Base-by-base conservation (phyloP, 2,329 filamentous ascomycete genomes). In the Paecilomyces formosus region DNA sequence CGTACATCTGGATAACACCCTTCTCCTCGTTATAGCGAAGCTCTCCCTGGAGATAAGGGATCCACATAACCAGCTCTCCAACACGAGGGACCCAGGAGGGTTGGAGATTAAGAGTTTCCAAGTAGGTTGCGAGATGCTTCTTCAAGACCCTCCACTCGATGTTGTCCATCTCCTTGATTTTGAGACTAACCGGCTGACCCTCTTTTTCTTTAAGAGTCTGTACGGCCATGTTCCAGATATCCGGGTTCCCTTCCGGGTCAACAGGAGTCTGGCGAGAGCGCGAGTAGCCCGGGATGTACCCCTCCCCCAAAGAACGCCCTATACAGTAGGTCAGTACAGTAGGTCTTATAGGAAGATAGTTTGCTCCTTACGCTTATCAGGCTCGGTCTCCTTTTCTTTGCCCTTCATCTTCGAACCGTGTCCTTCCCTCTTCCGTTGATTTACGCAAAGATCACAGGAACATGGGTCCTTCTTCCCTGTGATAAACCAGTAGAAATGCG, bases 51-150 rank as follows among this genome's bases (percentile, higher is more conserved):
- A 74, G 68, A n/a, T 66, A 60, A 1, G 66, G 63, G 13, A 64
- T 66, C 78, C 82, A 85, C 0, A 87, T 72, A 0, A 86, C 82
- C 2, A 85, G 66, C 59, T 87, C 84, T 1, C 83, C 84, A 0
- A 73, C 63, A 1, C 84, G 78, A 2, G 84, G 83, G 0, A 81
- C 64, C 65, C 81, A 86, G 2, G 78, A 74, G 2, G 79, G 75
- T 52, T 81, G 75, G 8, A 77, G 62, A 3, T 69, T 68, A 15
- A 80, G 66, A 8, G 74, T 74, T 4, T 73, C 68, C 0, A 85
- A 68, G 18, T 77, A 65, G 2, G 72, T 64, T 0, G 72, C 67
- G 0, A 85, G 69, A 4, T 70, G 65, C 3, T 77, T 68, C 18
- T 78, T 74, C 51, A 83, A 80, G 0, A 79, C 76, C 39, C 78